phyloP scores from a whole-genome alignment of 2,329 filamentous ascomycete species.

The Pleomassaria siparia region DNA sequence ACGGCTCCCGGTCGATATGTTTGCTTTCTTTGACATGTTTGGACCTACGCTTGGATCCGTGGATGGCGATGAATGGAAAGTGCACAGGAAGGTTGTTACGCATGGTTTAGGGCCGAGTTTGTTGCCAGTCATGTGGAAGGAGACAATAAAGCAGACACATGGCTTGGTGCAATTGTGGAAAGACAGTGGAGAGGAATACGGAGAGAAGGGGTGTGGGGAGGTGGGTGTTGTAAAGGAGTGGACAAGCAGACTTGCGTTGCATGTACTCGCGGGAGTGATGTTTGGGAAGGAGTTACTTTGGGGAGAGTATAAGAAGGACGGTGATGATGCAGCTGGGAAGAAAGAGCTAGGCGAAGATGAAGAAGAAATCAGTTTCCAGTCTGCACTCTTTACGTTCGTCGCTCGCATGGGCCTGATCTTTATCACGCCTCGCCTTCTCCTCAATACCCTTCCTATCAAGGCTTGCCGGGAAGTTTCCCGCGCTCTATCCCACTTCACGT shows the following conservation, averaged over 20 bases:
- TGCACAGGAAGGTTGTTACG: conserved; percentile 8
- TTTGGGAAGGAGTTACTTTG: conserved; percentile 9
- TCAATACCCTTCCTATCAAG: conserved; percentile 14
- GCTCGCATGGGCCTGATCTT: conserved; percentile 9
- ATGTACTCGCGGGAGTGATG: conserved; percentile 11
- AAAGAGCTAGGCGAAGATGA: background rate
- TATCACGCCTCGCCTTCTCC: conserved; percentile 9
- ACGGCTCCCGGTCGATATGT: conserved; percentile 11
- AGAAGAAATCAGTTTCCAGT: conserved; percentile 4
- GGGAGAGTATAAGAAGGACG: conserved; percentile 10
- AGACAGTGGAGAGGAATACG: no score
- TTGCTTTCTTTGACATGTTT: conserved; percentile 13
- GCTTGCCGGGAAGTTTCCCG: conserved; percentile 5
- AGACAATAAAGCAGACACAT: conserved; percentile 10
- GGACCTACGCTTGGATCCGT: conserved; percentile 13
- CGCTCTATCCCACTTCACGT: conserved; percentile 7
- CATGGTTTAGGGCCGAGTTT: conserved; percentile 6
- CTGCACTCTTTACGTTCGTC: conserved; percentile 12
- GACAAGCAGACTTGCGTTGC: conserved; percentile 11
- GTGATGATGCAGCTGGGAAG: no score
- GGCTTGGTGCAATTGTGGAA: conserved; percentile 6
- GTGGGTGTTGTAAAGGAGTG: conserved; percentile 5
- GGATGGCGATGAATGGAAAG: conserved; percentile 14
- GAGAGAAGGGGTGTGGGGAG: no score
- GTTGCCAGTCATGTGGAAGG: conserved; percentile 11